Conservation (phyloP, 306 rosid genomes). For the Trifolium dubium region DNA sequence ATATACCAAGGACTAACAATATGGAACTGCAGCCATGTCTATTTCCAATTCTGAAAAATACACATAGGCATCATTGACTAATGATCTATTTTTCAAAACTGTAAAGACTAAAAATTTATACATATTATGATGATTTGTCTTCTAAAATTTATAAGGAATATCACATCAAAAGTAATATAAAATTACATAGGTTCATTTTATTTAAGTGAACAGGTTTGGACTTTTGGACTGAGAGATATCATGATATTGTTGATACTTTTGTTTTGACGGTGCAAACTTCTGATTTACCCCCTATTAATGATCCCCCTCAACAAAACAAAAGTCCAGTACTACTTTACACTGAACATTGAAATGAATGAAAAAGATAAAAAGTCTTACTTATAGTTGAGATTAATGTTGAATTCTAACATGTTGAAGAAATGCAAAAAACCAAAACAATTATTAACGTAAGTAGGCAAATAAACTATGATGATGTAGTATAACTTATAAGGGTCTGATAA, state of each 20-base stretch:
- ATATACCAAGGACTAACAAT: slow-evolving; percentile 24
- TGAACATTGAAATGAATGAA: background rate
- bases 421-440: background rate
- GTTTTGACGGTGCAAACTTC: slow-evolving; percentile 1
- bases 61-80: slow-evolving; percentile 4
- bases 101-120: background rate
- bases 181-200: background rate
- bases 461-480: background rate
- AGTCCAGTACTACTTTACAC: slow-evolving; percentile 15
- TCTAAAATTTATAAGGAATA: background rate
- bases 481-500: too few species aligned
- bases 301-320: too few species aligned
- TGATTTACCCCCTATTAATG: slow-evolving; percentile 10
- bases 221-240: slow-evolving; percentile 6
- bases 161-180: background rate
- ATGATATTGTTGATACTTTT: background rate
- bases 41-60: background rate
- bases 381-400: background rate
- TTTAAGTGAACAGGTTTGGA: slow-evolving; percentile 1
- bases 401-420: slow-evolving; percentile 12
- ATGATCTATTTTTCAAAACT: background rate
- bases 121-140: background rate
- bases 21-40: slow-evolving; percentile 16
- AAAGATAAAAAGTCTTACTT: slow-evolving; percentile 8
- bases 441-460: slow-evolving; percentile 9